Conservation (phyloP, 192 early-diverging fungal genomes). For the Podila horticola region DNA sequence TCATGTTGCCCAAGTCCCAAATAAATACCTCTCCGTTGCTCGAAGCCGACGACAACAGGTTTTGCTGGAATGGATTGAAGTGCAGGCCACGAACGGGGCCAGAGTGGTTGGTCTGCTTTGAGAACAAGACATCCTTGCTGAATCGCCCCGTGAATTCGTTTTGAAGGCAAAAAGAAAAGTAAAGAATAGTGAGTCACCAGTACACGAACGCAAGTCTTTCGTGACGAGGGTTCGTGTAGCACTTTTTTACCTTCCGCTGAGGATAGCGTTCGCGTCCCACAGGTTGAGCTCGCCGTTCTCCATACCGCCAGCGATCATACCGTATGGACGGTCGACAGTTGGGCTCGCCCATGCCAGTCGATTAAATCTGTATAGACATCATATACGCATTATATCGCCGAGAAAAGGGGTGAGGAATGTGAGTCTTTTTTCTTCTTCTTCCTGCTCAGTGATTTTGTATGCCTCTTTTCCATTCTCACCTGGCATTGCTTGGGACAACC, state of each 20-base stretch:
- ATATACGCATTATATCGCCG: not conserved
- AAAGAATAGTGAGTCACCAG: not conserved
- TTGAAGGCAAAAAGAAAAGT: not conserved
- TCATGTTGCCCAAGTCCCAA: slow-evolving; percentile 93
- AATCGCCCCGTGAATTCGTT: not conserved
- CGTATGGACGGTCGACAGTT: slow-evolving; percentile 61
- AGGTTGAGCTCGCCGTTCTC: slow-evolving; percentile 93
- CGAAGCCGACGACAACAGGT: slow-evolving; percentile 90
- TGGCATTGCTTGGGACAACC: slow-evolving; percentile 64
- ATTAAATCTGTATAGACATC: slow-evolving; percentile 75
- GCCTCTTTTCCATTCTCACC: slow-evolving; percentile 53
- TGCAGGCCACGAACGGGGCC: slow-evolving; percentile 94
- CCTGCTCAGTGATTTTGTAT: not conserved
- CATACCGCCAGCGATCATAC: slow-evolving; percentile 92
- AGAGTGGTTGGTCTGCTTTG: slow-evolving; percentile 78
- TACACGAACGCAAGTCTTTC: not conserved
- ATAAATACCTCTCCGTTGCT: slow-evolving; percentile 95
- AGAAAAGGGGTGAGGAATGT: slow-evolving; percentile 4
- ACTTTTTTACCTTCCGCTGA: slow-evolving; percentile 63
- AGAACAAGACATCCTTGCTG: slow-evolving; percentile 67
- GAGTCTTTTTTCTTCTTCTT: not conserved
- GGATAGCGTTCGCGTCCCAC: slow-evolving; percentile 86
- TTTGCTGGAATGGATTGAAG: slow-evolving; percentile 88
- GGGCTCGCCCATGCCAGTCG: slow-evolving; percentile 84
- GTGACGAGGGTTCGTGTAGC: not conserved